Percentiles rank a stretch among this genome's conserved stretches.
These are phyloP conservation scores for Dendrobium nobile DNA, from an alignment of 106 monocot genomes.

Conservation along the genomic window DNA sequence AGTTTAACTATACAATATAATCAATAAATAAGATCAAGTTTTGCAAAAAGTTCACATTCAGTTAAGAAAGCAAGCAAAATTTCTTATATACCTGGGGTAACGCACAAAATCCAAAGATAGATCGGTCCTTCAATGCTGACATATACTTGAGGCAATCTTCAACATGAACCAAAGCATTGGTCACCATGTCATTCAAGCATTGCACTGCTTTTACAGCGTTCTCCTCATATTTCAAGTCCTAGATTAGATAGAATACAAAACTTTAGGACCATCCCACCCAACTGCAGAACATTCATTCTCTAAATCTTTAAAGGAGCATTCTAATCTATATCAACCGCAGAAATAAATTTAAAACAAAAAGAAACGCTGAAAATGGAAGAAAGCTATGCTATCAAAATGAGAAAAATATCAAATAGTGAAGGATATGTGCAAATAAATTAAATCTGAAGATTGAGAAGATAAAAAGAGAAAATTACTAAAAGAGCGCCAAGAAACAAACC, in stretches of 20 bases:
- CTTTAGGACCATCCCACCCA: neutral
- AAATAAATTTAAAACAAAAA: neutral
- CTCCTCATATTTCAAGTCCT: conserved; percentile 89
- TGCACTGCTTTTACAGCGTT: conserved; percentile 68
- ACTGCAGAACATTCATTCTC: neutral
- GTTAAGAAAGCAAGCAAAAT: neutral
- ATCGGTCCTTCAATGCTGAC: conserved; percentile 56
- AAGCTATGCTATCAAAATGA: neutral
- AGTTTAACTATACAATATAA: neutral
- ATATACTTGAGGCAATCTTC: conserved; percentile 85
- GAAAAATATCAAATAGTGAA: neutral
- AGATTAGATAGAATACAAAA: neutral
- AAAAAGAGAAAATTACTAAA: neutral
- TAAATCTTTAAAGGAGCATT: neutral
- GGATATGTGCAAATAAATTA: neutral
- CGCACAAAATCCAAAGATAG: conserved; percentile 90
- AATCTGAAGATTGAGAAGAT: neutral
- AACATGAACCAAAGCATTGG: conserved; percentile 81
- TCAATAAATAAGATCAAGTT: neutral
- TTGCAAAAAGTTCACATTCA: neutral
- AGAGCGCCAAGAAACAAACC: conserved; percentile 27
- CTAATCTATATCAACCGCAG: neutral
- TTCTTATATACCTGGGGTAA: conserved; percentile 72
- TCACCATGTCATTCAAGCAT: conserved; percentile 96
- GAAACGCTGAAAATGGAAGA: neutral